Base-by-base conservation (phyloP, 2,329 filamentous ascomycete species). In the Sclerotinia nivalis region DNA sequence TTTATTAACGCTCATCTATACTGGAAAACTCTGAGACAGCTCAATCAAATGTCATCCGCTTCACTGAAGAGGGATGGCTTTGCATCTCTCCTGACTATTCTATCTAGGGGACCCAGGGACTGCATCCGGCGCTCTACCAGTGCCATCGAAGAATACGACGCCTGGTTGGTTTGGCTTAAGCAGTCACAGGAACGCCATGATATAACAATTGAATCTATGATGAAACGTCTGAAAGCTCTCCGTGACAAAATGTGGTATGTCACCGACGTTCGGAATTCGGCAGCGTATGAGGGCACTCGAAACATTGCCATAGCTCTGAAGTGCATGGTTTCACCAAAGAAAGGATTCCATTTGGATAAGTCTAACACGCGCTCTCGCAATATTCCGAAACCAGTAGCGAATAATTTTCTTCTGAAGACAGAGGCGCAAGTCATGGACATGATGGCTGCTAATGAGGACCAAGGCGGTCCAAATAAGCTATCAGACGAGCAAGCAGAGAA, bases 221-320 rank as follows among this genome's bases (percentile, higher is more conserved):
- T 93, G 85, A 84, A 85, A 70, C 88, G 88, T 7, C 84, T 96
- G 50, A 88, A 89, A 70, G 89, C 91, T 31, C 84, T 97, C 52
- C 88, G 96, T 55, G 92, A 97, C 79, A 98, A 98, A 84, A 97
- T 98, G 92, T 99, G 96, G 96, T 99, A 97, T 79, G 92, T 96
- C 71, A 95, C 92, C 1, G 93, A 97, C 79, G 94, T 98, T 40
- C 91, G 93, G 72, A 94, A 95, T 76, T 97, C 96, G 5, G 91
- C 89, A 62, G 88, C 89, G 13, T 98, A 97, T 76, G 92, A 96
- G 71, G 91, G 96, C 74, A 93, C 93, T 52, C 90, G 90, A 70
- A 93, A 95, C 73, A 90, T 98, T 60, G 92, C 93, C 8, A 87
- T 92, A 71, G 96, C 95, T 6, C 83, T 99, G 64, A 96, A 96